Evolutionary conservation across 768 basidiomycete genomes (phyloP), one percentile per base, ranked within the genome.

Genomic region (Hemileccinum impolitum): DNA sequence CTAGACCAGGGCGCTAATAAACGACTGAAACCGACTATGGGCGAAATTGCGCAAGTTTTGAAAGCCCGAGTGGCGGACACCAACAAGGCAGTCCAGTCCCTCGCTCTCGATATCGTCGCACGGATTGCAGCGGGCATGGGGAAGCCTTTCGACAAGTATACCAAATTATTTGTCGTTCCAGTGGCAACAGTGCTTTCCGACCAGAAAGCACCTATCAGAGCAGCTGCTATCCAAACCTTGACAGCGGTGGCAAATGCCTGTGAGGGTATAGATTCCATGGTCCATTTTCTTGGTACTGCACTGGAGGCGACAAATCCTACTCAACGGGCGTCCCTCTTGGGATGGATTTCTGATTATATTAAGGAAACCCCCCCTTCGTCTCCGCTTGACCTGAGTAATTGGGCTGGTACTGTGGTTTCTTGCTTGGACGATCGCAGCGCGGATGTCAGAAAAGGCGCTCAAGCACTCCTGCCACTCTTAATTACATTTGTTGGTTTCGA

Each of bases 111-210:
- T 62, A 87, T 95, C 48, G 84, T 98, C 45, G 78, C 85, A 31
- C 87, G 91, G 28, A 84, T 98, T 54, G 93, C 96, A 7, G 81
- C 77, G 2, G 94, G 93, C 2, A 98, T 99, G 92, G 94, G 93
- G 36, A 92, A 87, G 63, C 81, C 90, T 2, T 98, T 99, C 62
- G 95, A 98, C 60, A 95, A 90, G 66, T 79, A 95, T 60, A 76
- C 80, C 3, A 84, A 87, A 28, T 73, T 91, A 48, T 87, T 94
- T 58, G 79, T 81, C 9, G 67, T 81, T 0, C 84, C 94, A 0
- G 75, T 98, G 18, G 83, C 85, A 4, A 84, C 85, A 6, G 93
- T 92, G 10, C 79, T 97, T 10, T 79, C 95, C 5, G 96, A 99
- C 64, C 92, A 95, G 65, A 98, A 98, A 68, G 84, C 88, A 8